Conservation (phyloP, 257 asterid species). For the Gardenia jasminoides region DNA sequence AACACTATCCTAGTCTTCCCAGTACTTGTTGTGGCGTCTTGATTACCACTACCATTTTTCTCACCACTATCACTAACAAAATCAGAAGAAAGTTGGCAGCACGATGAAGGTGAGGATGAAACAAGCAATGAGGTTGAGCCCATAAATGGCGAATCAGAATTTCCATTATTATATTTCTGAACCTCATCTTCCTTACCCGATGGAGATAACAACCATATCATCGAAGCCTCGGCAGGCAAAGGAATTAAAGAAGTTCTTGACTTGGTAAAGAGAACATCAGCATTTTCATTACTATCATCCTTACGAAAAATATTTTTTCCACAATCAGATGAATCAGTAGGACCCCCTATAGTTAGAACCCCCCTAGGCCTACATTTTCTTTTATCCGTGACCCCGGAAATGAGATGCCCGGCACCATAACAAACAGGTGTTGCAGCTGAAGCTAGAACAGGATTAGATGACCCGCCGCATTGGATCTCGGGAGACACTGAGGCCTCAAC, state of each 20-base stretch:
- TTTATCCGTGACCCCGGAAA: slow-evolving; percentile 74
- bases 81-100: slow-evolving; percentile 29
- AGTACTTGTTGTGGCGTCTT: slow-evolving; percentile 13
- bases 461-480: slow-evolving; percentile 55
- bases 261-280: slow-evolving; percentile 13
- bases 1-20: slow-evolving; percentile 27
- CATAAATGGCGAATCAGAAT: slow-evolving; percentile 16
- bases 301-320: slow-evolving; percentile 20
- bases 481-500: slow-evolving; percentile 83
- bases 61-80: slow-evolving; percentile 24
- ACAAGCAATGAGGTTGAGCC: slow-evolving; percentile 23
- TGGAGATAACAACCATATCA: slow-evolving; percentile 61
- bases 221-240: slow-evolving; percentile 57
- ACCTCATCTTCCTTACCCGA: slow-evolving; percentile 25
- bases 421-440: slow-evolving; percentile 65
- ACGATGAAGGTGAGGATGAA: slow-evolving; percentile 32
- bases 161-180: slow-evolving; percentile 21
- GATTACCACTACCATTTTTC: slow-evolving; percentile 19
- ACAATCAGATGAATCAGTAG: slow-evolving; percentile 20
- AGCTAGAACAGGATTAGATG: slow-evolving; percentile 28
- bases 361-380: slow-evolving; percentile 79
- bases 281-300: slow-evolving; percentile 20
- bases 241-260: slow-evolving; percentile 47
- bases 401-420: slow-evolving; percentile 74
- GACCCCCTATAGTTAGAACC: slow-evolving; percentile 47